phyloP scores from a whole-genome alignment of 2,329 filamentous ascomycete genomes.

The Knufia fluminis region DNA sequence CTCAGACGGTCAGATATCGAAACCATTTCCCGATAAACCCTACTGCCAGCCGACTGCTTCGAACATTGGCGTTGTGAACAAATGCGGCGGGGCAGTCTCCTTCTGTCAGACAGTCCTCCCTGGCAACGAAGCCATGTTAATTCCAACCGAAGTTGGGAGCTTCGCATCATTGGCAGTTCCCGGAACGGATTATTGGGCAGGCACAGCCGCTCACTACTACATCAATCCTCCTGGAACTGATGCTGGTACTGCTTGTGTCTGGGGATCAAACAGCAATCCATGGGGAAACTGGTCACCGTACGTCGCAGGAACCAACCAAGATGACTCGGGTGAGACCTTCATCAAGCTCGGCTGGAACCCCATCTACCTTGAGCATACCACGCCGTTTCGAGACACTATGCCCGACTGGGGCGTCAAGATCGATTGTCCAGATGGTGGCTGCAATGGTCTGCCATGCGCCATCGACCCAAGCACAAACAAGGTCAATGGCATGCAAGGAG shows the following conservation, averaged over 20 bases:
- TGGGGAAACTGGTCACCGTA: constrained; percentile 70
- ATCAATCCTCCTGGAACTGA: constrained; percentile 63
- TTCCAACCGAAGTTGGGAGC: constrained; percentile 57
- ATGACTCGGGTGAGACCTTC: constrained; percentile 55
- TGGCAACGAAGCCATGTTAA: constrained; percentile 73
- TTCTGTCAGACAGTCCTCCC: constrained; percentile 74
- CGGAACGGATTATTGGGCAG: constrained; percentile 58
- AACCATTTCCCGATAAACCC: constrained; percentile 58
- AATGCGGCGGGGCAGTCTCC: constrained; percentile 51
- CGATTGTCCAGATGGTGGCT: constrained; percentile 55
- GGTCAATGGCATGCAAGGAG: constrained; percentile 52
- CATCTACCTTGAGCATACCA: constrained; percentile 51
- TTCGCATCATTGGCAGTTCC: constrained; percentile 60
- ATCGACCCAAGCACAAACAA: constrained; percentile 53
- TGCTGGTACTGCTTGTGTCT: constrained; percentile 56
- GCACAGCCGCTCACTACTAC: constrained; percentile 68
- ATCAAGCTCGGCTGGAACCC: constrained; percentile 73
- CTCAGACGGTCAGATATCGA: constrained; percentile 52
- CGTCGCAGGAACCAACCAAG: constrained; percentile 66
- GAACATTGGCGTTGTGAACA: constrained; percentile 57
- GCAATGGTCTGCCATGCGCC: constrained; percentile 64
- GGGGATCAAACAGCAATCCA: constrained; percentile 55
- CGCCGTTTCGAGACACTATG: constrained; percentile 45
- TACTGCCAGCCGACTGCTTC: constrained; percentile 64
- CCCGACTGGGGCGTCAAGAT: constrained; percentile 62